phyloP scores from a whole-genome alignment of 1,284 basidiomycete species.

The Vanrija sp. region DNA sequence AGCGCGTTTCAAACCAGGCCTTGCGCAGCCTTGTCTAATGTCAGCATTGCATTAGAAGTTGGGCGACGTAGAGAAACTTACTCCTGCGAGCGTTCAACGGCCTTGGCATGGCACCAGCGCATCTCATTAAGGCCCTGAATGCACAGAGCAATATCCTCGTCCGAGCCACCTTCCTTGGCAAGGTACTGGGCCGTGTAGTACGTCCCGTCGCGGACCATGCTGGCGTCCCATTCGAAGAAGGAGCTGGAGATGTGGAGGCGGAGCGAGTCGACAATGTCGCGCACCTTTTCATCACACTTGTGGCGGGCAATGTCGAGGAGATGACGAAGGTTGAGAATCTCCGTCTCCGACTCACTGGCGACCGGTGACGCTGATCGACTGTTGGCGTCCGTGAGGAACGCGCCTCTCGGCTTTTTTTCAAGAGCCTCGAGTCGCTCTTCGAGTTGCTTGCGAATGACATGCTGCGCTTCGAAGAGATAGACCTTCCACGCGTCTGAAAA shows the following conservation, averaged over 20 bases:
- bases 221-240: conserved; percentile 76
- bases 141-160: conserved; percentile 67
- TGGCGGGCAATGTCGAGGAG: conserved; percentile 58
- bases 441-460: conserved; percentile 42
- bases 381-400: neutral
- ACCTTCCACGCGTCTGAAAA: conserved; percentile 68
- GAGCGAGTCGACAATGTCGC: conserved; percentile 58
- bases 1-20: neutral
- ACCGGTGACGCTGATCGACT: conserved; percentile 3
- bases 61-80: neutral
- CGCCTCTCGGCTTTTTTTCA: neutral
- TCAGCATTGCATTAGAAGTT: neutral
- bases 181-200: conserved; percentile 73
- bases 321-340: conserved; percentile 33
- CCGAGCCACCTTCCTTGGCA: conserved; percentile 56
- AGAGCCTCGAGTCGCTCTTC: conserved; percentile 32
- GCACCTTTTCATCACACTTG: conserved; percentile 51
- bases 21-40: neutral
- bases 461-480: conserved; percentile 45
- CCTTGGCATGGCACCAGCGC: conserved; percentile 73
- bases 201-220: conserved; percentile 60
- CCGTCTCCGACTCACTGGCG: neutral
- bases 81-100: conserved; percentile 57
- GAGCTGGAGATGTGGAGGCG: conserved; percentile 43
- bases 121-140: conserved; percentile 68